phyloP scores from a whole-genome alignment of 2,329 filamentous ascomycete species.

The Albifimbria verrucaria region DNA sequence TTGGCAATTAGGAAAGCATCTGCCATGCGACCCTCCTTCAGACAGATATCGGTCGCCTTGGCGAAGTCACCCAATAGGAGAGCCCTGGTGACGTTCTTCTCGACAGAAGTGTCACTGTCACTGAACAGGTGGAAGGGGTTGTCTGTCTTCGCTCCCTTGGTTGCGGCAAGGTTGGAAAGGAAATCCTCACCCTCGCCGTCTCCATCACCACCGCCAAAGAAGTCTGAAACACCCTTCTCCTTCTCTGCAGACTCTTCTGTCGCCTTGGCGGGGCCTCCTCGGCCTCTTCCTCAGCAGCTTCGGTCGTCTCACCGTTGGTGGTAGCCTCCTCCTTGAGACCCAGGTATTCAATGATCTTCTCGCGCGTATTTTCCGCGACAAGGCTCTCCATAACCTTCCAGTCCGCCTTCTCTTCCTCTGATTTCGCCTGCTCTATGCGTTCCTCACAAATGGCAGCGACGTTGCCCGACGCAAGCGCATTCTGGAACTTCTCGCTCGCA shows the following conservation, averaged over 20 bases:
- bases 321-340: slow-evolving; percentile 71
- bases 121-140: slow-evolving; percentile 90
- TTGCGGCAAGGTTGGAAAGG: slow-evolving; percentile 77
- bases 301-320: slow-evolving; percentile 43
- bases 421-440: slow-evolving; percentile 70
- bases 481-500: slow-evolving; percentile 83
- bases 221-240: slow-evolving; percentile 68
- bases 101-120: slow-evolving; percentile 77
- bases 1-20: slow-evolving; percentile 98
- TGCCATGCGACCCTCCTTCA: slow-evolving; percentile 85
- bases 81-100: slow-evolving; percentile 82
- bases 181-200: slow-evolving; percentile 82
- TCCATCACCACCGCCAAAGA: slow-evolving; percentile 67
- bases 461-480: slow-evolving; percentile 73
- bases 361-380: slow-evolving; percentile 79
- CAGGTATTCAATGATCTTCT: slow-evolving; percentile 81
- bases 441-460: slow-evolving; percentile 75
- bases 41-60: slow-evolving; percentile 81
- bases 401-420: slow-evolving; percentile 90
- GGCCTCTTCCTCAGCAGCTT: slow-evolving; percentile 18
- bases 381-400: slow-evolving; percentile 94
- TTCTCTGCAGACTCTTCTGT: slow-evolving; percentile 32
- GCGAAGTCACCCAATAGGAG: slow-evolving; percentile 89
- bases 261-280: slow-evolving; percentile 23
- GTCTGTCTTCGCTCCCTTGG: slow-evolving; percentile 88